Percentiles rank a stretch among this genome's conserved stretches.
Conservation (phyloP, 2,329 filamentous ascomycete genomes). For the Intubia oerlemansii region DNA sequence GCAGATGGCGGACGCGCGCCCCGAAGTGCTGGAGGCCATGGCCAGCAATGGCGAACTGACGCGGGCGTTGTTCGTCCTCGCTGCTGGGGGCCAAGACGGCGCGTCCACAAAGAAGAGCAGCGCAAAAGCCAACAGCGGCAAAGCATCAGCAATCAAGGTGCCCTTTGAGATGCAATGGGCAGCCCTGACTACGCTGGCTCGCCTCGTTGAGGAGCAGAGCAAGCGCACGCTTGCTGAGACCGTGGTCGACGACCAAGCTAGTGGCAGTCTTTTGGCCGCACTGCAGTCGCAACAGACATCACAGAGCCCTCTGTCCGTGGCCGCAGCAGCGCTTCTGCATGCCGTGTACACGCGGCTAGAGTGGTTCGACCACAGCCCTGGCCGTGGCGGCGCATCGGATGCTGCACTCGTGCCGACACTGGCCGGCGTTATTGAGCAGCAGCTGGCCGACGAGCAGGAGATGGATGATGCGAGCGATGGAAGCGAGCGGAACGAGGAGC, state of each 20-base stretch:
- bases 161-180: conserved; percentile 23
- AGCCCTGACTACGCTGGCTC: conserved; percentile 31
- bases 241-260: conserved; percentile 25
- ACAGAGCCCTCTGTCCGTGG: conserved; percentile 26
- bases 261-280: conserved; percentile 21
- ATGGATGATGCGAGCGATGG: not conserved
- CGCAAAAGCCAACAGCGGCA: too few relatives aligned
- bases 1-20: conserved; percentile 33
- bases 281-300: conserved; percentile 19
- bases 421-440: conserved; percentile 16
- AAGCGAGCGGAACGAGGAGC: not conserved
- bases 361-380: conserved; percentile 29
- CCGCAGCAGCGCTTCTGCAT: conserved; percentile 39
- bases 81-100: conserved; percentile 15
- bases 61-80: conserved; percentile 31
- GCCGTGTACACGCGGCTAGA: conserved; percentile 34
- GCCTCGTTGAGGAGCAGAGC: conserved; percentile 37
- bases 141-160: too few relatives aligned
- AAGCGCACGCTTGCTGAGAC: conserved; percentile 21
- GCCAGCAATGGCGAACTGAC: conserved; percentile 25
- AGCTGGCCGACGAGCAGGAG: conserved; percentile 2
- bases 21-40: conserved; percentile 36
- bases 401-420: conserved; percentile 26
- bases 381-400: conserved; percentile 26
- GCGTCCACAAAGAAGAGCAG: conserved; percentile 11